phyloP scores from a whole-genome alignment of 768 basidiomycete species.

The Glaciozyma martinii region DNA sequence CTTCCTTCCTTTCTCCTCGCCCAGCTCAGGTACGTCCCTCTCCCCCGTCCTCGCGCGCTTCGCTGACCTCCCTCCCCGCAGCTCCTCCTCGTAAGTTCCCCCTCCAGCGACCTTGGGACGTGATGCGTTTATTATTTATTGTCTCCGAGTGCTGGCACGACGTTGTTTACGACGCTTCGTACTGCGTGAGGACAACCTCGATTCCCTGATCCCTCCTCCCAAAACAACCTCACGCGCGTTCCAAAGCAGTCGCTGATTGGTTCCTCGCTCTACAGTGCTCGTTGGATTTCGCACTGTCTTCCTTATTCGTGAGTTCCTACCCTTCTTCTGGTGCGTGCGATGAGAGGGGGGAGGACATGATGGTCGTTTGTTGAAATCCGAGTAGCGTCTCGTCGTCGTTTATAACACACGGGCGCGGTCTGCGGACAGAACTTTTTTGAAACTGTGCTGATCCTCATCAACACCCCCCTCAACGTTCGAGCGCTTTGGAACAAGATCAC shows the following conservation, averaged over 20 bases:
- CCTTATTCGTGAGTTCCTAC: neutral
- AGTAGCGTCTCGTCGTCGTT: neutral
- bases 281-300: neutral
- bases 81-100: neutral
- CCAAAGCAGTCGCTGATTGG: neutral
- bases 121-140: slow-evolving; percentile 30
- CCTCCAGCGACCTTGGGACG: neutral
- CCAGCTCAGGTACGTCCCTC: neutral
- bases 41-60: neutral
- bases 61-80: neutral
- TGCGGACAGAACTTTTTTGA: too few species aligned
- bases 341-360: neutral
- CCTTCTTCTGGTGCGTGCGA: neutral
- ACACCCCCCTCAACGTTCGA: too few species aligned
- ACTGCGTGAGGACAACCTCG: neutral
- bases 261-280: neutral
- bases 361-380: slow-evolving; percentile 4
- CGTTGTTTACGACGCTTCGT: neutral
- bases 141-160: slow-evolving; percentile 14
- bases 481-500: too few species aligned
- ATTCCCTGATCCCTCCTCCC: neutral
- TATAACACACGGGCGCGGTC: too few species aligned
- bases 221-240: neutral
- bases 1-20: too few species aligned
- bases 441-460: too few species aligned